phyloP scores from a whole-genome alignment of 192 early-diverging fungal species.

The Coemansia sp. region DNA sequence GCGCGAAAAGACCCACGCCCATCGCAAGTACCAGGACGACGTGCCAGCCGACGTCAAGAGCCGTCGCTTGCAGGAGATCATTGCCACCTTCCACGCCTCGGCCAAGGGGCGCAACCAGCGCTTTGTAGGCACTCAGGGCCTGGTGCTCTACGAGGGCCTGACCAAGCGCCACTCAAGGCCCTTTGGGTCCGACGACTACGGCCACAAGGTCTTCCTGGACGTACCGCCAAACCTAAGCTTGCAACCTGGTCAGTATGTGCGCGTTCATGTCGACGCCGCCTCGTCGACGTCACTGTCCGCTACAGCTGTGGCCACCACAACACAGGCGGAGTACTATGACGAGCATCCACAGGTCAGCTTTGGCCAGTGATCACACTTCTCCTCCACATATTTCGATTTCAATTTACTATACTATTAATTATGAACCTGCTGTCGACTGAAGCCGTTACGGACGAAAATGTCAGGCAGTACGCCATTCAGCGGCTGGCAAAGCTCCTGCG shows the following conservation, averaged over 20 bases:
- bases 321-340: conserved; percentile 32
- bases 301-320: conserved; percentile 27
- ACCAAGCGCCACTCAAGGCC: conserved; percentile 46
- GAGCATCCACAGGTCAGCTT: conserved; percentile 23
- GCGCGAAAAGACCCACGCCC: conserved; percentile 75
- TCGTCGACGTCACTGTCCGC: conserved; percentile 51
- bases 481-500: conserved; percentile 82
- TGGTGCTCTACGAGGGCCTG: conserved; percentile 63
- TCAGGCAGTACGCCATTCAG: conserved; percentile 76
- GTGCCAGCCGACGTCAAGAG: conserved; percentile 66
- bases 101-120: conserved; percentile 60
- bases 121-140: conserved; percentile 53
- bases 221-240: conserved; percentile 17
- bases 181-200: conserved; percentile 68
- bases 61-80: conserved; percentile 67
- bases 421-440: conserved; percentile 29
- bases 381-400: not conserved
- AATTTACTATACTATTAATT: conserved; percentile 2
- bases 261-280: conserved; percentile 35
- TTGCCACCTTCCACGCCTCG: conserved; percentile 63
- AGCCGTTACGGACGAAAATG: conserved; percentile 44
- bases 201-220: conserved; percentile 68
- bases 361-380: not conserved
- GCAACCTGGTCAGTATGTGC: conserved; percentile 45
- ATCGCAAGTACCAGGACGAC: conserved; percentile 67